Evolutionary conservation across 805 yeast species (phyloP), one percentile per base, ranked within the genome.

Genomic region (Clavispora asparagi): DNA sequence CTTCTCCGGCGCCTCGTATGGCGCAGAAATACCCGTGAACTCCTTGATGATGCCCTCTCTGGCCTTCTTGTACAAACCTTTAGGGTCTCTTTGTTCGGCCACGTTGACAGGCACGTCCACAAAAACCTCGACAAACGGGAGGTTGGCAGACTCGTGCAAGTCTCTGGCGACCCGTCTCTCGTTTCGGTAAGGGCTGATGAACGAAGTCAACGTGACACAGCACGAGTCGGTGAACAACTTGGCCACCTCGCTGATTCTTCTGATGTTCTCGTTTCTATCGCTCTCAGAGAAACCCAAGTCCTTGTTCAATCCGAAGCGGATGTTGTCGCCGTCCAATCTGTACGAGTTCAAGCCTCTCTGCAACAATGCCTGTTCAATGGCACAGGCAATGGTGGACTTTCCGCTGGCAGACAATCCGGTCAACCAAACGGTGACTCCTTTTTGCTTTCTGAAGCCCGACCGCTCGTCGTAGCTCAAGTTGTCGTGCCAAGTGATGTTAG

Each of bases 11-110:
- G 87, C 94, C 73, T 91, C 98, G 65, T 91, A 91, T 33, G 98
- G 98, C 10, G 97, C 97, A 53, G 90, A 83, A 47, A 91, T 85
- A 47, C 98, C 98, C 13, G 98, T 91, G 72, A 91, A 91, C 62
- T 91, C 96, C 69, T 87, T 87, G 65, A 91, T 91, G 50, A 85
- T 72, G 31, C 98, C 98, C 61, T 90, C 94, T 67, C 97, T 82
- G 14, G 98, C 98, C 77, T 92, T 92, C 70, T 90, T 90, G 75
- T 92, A 92, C 55, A 92, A 74, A 11, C 98, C 98, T 74, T 92
- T 92, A 53, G 98, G 98, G 67, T 92, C 98, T 72, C 98, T 87
- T 67, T 88, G 79, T 74, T 92, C 98, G 42, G 97, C 98, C 51
- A 92, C 89, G 60, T 85, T 90, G 43, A 92, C 76, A 31, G 98